Conservation (phyloP, 2,329 filamentous ascomycete genomes). For the Clonostachys rosea region DNA sequence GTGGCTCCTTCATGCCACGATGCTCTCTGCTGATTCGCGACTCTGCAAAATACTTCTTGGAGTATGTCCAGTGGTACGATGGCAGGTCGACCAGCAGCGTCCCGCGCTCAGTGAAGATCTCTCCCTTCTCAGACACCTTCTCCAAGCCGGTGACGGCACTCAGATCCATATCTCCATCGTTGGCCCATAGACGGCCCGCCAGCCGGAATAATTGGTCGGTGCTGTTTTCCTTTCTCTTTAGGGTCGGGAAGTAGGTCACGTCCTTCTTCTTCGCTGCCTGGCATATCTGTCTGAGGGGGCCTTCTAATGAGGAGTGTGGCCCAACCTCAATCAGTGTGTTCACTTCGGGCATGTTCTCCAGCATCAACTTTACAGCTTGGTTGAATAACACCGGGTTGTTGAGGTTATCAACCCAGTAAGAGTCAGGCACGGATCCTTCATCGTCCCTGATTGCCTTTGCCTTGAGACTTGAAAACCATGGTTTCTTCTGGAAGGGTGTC, state of each 20-base stretch:
- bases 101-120: background rate
- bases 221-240: background rate
- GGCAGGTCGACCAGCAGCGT: slow-evolving; percentile 27
- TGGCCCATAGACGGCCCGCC: background rate
- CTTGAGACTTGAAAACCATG: background rate
- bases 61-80: slow-evolving; percentile 21
- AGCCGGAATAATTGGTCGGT: background rate
- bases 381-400: slow-evolving; percentile 23
- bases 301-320: slow-evolving; percentile 5
- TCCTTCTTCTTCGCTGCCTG: slow-evolving; percentile 16
- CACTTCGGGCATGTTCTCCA: slow-evolving; percentile 10
- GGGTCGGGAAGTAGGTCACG: background rate
- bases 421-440: background rate
- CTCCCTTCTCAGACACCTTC: too few species aligned
- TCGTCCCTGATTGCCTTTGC: background rate
- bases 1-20: slow-evolving; percentile 32
- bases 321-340: slow-evolving; percentile 10
- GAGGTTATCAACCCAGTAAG: slow-evolving; percentile 28
- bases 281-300: slow-evolving; percentile 11
- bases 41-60: background rate
- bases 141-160: background rate
- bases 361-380: background rate
- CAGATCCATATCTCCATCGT: slow-evolving; percentile 1
- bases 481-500: background rate
- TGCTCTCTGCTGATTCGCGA: slow-evolving; percentile 14